Evolutionary conservation across 31 red algal genomes (phyloP).

Genomic region (Asparagopsis taxiformis): DNA sequence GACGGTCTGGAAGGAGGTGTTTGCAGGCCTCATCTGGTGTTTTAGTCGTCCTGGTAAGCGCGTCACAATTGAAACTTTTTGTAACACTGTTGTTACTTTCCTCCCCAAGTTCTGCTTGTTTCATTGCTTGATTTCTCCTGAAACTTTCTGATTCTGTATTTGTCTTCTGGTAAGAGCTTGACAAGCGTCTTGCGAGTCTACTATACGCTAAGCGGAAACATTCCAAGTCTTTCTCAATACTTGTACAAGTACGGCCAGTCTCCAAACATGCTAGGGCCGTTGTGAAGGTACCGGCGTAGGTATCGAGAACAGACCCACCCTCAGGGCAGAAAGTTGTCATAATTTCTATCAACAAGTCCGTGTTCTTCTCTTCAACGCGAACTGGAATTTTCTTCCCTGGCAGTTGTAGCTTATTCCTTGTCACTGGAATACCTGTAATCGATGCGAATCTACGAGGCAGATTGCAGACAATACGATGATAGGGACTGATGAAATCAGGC

Average conservation of each 20-base stretch:
- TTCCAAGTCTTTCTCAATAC: not conserved
- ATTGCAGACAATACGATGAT: not conserved
- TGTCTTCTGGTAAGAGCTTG: too few species aligned
- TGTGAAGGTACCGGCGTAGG: not conserved
- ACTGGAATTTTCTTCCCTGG: not conserved
- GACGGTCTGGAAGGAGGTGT: too few species aligned
- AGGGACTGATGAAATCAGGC: too few species aligned
- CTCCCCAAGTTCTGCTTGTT: too few species aligned
- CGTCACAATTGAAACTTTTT: too few species aligned
- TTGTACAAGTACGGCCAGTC: not conserved
- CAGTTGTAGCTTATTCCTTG: not conserved
- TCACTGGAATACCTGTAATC: not conserved
- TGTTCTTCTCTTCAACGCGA: slow-evolving; percentile 5
- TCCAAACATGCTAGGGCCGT: not conserved
- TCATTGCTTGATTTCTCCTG: too few species aligned
- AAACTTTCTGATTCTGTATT: too few species aligned
- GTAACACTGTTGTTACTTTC: too few species aligned
- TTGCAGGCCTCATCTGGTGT: too few species aligned
- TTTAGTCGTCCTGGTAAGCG: too few species aligned
- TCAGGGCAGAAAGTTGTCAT: not conserved
- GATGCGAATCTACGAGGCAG: not conserved
- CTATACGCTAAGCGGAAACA: too few species aligned
- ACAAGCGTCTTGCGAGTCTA: too few species aligned
- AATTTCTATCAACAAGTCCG: not conserved
- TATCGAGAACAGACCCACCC: not conserved